Base-by-base conservation (phyloP, 805 yeast species). In the Zygosaccharomyces siamensis region DNA sequence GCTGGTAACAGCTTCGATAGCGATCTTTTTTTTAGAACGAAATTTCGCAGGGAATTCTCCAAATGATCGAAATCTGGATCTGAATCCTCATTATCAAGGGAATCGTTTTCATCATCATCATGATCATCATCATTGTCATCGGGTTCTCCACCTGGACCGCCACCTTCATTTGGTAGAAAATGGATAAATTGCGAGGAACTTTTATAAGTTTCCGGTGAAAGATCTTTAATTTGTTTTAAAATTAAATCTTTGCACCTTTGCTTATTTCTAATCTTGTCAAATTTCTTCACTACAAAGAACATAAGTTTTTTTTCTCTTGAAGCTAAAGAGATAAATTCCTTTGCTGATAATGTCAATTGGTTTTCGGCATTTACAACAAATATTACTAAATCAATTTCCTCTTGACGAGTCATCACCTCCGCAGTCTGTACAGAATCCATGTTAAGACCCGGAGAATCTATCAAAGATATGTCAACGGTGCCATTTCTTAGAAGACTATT, bases 391-490 rank as follows among this genome's bases (percentile, higher is more conserved):
- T 93, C 99, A 53, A 93, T 93, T 62, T 93, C 99, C 61, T 93
- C 98, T 70, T 93, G 98, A 51, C 97, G 80, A 1, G 97, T 85
- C 64, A 92, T 90, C 0, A 93, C 89, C 62, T 92, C 96, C 1
- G 96, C 87, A 0, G 99, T 93, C 64, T 89, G 96, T 58, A 84
- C 85, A 4, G 93, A 86, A 60, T 92, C 97, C 76, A 89, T 76
- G 64, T 93, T 93, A 48, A 93, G 74, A 0, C 99, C 99, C 0
- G 99, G 99, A 0, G 98, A 97, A 70, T 93, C 99, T 46, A 93
- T 93, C 52, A 93, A 73, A 21, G 90, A 81, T 49, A 93, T 89
- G 61, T 93, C 97, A 36, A 92, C 88, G 7, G 89, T 86, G 2
- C 97, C 98, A 65, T 93, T 93, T 51, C 83, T 79, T 50, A 93